Conservation (phyloP, 140 eudicot species). For the Bidens hawaiensis region DNA sequence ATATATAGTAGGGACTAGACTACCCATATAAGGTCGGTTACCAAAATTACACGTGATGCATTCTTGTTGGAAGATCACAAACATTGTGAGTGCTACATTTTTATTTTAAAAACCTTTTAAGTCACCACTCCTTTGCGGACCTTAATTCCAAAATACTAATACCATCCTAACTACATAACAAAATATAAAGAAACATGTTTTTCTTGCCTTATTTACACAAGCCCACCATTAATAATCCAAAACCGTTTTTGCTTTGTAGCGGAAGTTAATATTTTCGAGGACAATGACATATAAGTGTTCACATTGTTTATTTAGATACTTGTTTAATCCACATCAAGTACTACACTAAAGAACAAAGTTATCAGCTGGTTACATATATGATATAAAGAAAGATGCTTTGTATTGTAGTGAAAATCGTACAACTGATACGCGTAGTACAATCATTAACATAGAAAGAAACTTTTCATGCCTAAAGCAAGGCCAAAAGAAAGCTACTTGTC, state of each 20-base stretch:
- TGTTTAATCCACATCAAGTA: neutral
- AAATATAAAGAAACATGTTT: too few relatives aligned
- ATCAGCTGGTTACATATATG: neutral
- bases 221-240: too few relatives aligned
- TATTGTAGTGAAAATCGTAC: neutral
- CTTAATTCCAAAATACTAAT: too few relatives aligned
- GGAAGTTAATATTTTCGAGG: neutral
- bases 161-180: too few relatives aligned
- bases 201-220: too few relatives aligned
- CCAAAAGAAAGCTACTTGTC: conserved; percentile 2
- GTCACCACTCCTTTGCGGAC: too few relatives aligned
- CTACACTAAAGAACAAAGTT: neutral
- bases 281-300: neutral
- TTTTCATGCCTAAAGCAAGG: neutral
- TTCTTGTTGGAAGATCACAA: too few relatives aligned
- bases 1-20: too few relatives aligned
- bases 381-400: neutral
- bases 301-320: neutral
- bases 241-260: neutral
- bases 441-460: conserved; percentile 5
- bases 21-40: too few relatives aligned
- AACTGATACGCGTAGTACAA: conserved; percentile 3
- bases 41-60: too few relatives aligned
- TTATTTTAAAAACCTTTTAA: too few relatives aligned
- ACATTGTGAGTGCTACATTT: too few relatives aligned